Evolutionary conservation across 768 basidiomycete genomes (phyloP), one percentile per base, ranked within the genome.

Genomic region (Astraeus odoratus): DNA sequence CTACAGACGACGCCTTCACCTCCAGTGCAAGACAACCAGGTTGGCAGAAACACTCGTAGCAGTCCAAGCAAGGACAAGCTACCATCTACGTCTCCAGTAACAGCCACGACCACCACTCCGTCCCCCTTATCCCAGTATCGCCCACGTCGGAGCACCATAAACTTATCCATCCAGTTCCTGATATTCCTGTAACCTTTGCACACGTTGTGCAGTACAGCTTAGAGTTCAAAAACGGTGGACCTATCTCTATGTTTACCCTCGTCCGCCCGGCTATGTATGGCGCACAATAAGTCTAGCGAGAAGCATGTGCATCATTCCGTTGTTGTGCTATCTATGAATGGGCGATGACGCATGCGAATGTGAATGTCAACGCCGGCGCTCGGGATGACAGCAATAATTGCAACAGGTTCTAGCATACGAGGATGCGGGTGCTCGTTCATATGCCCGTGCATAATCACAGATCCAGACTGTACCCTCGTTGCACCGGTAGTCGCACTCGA

Each of bases 1-100:
- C 56, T 87, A 24, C 80, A 81, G 50, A 88, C 85, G n/a, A 86
- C 85, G 6, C 85, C 85, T 0, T 83, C 81, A 2, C 85, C 83
- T 0, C 84, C 84, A 22, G 54, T 61, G 2, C 58, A 56, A 12
- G 52, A 60, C 31, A 61, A 63, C 44, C 67, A 67, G 48, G 64
- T 64, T 10, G 62, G 64, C 36, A 71, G 67, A 43, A 63, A 65
- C 3, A 63, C 24, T 8, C 48, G 46, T 10, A 39, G n/a, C 8
- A 51, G 47, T 8, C 22, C 10, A 57, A 39, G 18, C 23, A 36
- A 20, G 35, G 31, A 49, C 57, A 19, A 27, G 54, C n/a, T n/a
- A n/a, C n/a, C n/a, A n/a, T n/a, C n/a, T n/a, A n/a, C n/a, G n/a
- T n/a, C n/a, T n/a, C n/a, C n/a, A n/a, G n/a, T n/a, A n/a, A n/a